Conservation (phyloP, 306 rosid species). For the Medicago ruthenica region DNA sequence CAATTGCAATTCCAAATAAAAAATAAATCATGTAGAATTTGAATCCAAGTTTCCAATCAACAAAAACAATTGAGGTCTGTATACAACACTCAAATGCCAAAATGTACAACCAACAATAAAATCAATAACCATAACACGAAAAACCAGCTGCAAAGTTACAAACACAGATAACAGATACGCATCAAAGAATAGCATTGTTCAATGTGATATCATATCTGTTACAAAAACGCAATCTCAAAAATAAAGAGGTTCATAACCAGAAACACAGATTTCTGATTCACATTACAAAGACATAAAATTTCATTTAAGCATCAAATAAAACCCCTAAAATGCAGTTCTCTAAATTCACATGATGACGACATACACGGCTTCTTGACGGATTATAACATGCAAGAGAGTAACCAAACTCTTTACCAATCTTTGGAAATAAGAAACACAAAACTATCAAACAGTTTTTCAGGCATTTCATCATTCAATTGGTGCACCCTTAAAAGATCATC, state of each 20-base stretch:
- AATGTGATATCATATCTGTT: neutral
- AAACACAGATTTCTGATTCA: neutral
- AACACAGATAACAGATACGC: neutral
- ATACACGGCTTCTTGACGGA: neutral
- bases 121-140: neutral
- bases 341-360: neutral
- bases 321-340: neutral
- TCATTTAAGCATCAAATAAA: neutral
- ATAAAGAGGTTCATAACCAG: neutral
- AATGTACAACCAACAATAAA: neutral
- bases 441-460: neutral
- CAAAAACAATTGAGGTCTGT: neutral
- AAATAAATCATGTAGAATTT: neutral
- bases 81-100: neutral
- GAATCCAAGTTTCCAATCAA: constrained; percentile 2
- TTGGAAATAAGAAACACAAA: neutral
- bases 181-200: neutral
- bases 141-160: neutral
- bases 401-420: neutral
- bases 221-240: neutral
- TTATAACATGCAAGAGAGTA: neutral
- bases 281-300: neutral
- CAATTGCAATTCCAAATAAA: neutral
- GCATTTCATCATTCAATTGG: too few relatives aligned
- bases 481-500: too few relatives aligned